Conservation (phyloP, 139 green algal genomes). For the Volvox reticuliferus region DNA sequence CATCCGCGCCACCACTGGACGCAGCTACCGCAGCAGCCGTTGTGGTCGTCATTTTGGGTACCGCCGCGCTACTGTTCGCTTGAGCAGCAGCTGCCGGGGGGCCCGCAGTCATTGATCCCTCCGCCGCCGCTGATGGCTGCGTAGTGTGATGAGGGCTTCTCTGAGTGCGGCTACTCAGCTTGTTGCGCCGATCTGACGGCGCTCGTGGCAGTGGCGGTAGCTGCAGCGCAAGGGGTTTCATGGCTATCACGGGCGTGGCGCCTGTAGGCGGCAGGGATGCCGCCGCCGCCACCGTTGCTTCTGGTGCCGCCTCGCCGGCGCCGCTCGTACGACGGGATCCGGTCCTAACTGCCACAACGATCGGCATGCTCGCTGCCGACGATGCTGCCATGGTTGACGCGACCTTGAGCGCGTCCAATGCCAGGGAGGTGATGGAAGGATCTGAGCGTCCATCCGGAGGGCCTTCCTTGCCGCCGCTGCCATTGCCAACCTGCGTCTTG, state of each 20-base stretch:
- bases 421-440: neutral
- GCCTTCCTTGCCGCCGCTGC: neutral
- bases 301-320: neutral
- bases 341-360: neutral
- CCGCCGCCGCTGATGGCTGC: too few species aligned
- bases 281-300: neutral
- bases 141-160: too few species aligned
- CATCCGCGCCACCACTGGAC: too few species aligned
- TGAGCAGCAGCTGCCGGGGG: too few species aligned
- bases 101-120: too few species aligned
- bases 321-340: neutral
- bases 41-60: too few species aligned
- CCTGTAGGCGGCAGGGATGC: neutral
- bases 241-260: neutral
- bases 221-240: neutral
- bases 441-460: neutral
- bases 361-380: neutral
- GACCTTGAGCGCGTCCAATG: conserved; percentile 11
- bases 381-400: conserved; percentile 5
- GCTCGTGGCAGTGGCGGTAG: neutral
- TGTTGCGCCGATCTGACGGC: too few species aligned
- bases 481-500: neutral
- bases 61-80: too few species aligned
- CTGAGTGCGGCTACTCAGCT: too few species aligned
- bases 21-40: too few species aligned